Base-by-base conservation (phyloP, 768 basidiomycete species). In the Panaeolus papilionaceus region DNA sequence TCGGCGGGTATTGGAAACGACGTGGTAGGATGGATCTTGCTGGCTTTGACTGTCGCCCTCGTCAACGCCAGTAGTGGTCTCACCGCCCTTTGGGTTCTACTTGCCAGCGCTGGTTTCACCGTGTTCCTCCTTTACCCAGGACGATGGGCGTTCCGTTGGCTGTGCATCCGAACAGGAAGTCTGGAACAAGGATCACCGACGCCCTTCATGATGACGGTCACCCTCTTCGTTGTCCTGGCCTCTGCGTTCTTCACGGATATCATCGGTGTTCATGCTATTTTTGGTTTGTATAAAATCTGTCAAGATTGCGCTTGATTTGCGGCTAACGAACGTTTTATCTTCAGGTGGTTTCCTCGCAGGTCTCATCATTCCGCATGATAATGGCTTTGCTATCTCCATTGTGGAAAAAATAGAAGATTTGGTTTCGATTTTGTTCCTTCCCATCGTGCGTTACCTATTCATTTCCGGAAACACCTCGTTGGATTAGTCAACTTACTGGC, bases 371-470 rank as follows among this genome's bases (percentile, higher is more conserved):
- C 95, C 95, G 5, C 89, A 92, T 67, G 89, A 93, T 42, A 91
- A 92, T 67, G 93, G 93, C 0, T 93, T 89, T 74, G 92, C 89
- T 6, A 92, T 94, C 66, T 84, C 91, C 0, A 74, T 96, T 16
- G 90, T 93, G 0, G 93, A 94, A 71, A 96, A 92, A 77, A 77
- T 96, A 33, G 95, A 98, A 78, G 95, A 97, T 81, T 79, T 96
- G n/a, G 89, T 95, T 9, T 79, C 85, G 4, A 87, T 94, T 67
- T 74, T 94, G 4, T 87, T 95, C 74, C 72, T 96, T 38, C 94
- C 94, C 6, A 82, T 94, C 66, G 92, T 93, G 75, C 65, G 91
- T 77, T 28, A 38, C 39, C 38, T 66, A 58, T 18, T 16, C 28
- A 58, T 16, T 12, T 33, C 14, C 14, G 54, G 54, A 58, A 6